Percentiles rank a stretch among this genome's conserved stretches.
phyloP scores from a whole-genome alignment of 768 basidiomycete genomes.

The Lentinula lateritia region DNA sequence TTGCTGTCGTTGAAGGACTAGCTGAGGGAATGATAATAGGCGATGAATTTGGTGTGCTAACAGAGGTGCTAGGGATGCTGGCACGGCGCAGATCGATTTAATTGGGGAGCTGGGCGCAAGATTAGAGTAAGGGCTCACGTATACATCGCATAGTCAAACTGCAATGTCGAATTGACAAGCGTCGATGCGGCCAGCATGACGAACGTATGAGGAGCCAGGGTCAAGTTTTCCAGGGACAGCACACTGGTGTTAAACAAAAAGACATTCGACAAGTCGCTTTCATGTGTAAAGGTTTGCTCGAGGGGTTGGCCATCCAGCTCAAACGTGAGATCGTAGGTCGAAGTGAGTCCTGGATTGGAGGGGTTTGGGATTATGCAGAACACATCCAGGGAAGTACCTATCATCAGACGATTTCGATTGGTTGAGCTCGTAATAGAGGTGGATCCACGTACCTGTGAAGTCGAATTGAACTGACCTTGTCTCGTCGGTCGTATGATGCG shows the following conservation, averaged over 20 bases:
- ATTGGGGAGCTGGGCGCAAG: neutral
- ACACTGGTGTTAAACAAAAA: neutral
- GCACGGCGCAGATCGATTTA: neutral
- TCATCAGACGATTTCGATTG: neutral
- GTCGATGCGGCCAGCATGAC: neutral
- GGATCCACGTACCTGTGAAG: neutral
- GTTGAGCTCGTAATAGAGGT: neutral
- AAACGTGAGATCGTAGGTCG: slow-evolving; percentile 4
- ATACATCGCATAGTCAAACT: slow-evolving; percentile 6
- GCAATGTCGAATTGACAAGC: slow-evolving; percentile 1
- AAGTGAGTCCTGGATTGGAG: slow-evolving; percentile 3
- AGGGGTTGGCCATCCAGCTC: neutral
- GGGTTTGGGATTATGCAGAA: slow-evolving; percentile 10
- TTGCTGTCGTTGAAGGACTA: neutral
- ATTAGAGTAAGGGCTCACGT: neutral
- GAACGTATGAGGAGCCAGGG: neutral
- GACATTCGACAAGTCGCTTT: neutral
- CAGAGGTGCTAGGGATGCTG: neutral
- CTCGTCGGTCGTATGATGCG: slow-evolving; percentile 2
- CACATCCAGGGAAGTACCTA: slow-evolving; percentile 1
- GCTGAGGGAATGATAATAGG: neutral
- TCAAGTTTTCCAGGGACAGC: neutral
- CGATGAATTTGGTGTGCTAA: neutral
- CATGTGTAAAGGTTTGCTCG: neutral
- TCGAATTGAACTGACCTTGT: neutral